Evolutionary conservation across 2,329 filamentous ascomycete genomes (phyloP), one percentile per base, ranked within the genome.

Genomic region (Fusarium continuum): DNA sequence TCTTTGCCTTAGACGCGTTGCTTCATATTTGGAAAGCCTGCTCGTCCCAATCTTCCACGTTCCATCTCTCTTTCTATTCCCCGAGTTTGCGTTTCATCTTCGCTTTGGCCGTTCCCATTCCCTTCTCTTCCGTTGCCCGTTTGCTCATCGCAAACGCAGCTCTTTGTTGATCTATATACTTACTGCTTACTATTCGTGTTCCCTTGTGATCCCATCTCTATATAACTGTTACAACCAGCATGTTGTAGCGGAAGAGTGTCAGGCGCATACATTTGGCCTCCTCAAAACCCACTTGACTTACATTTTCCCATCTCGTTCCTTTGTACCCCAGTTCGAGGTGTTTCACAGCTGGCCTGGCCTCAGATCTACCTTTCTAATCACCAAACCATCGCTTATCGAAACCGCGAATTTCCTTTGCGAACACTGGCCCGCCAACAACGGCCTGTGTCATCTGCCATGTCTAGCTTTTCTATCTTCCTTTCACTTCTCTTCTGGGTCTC

Each of bases 311-410:
- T 38, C 28, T 44, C 20, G 17, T 52, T 58, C 22, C 16, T 47
- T 57, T 35, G 36, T 36, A 19, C 26, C 38, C 17, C 31, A 41
- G 38, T 19, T 31, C 19, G 40, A 63, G 34, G 26, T 45, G 63
- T 67, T 59, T 54, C 66, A 65, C 38, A 65, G 63, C 55, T 45
- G 63, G 65, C 39, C 65, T 67, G 63, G 49, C 55, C 52, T 56
- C 43, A n/a, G 9, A 47, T 49, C n/a, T 29, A 52, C 35, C 34
- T 49, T 35, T 29, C 32, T 32, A 56, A 31, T 23, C 17, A 36
- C 36, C 25, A 20, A 36, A 25, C 19, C 19, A 6, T 32, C 39
- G 32, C 44, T 41, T 48, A 52, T 28, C 43, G 17, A 66, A 51
- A 52, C 49, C 16, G 14, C 31, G 26, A 62, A 10, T 19, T 26